These are phyloP conservation scores for Fallopia convolvulus DNA, from an alignment of 148 eudicot species.

Conservation along the genomic window DNA sequence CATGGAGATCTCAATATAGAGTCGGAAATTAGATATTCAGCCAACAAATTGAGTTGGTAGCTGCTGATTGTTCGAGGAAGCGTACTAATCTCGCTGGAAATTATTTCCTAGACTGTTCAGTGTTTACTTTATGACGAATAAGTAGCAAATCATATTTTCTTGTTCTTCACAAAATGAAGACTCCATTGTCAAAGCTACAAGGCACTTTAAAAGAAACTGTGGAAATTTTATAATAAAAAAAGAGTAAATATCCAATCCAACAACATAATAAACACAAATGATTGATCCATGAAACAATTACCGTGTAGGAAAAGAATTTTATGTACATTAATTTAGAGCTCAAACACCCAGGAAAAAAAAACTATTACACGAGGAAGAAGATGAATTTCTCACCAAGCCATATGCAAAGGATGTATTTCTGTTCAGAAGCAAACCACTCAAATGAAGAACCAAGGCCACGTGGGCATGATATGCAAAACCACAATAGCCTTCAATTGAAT, in stretches of 20 bases:
- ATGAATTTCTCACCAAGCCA: background rate
- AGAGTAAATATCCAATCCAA: background rate
- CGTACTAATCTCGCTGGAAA: no score
- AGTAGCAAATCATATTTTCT: no score
- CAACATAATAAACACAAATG: background rate
- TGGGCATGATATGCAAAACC: background rate
- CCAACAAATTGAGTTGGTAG: no score
- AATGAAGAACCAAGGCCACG: background rate
- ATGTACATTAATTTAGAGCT: background rate
- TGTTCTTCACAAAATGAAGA: no score
- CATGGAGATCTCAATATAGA: no score
- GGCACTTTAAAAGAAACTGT: background rate
- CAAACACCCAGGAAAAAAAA: background rate
- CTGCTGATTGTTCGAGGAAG: no score
- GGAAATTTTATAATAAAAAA: background rate
- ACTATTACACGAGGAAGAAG: background rate
- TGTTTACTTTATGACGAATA: no score
- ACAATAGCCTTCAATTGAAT: background rate
- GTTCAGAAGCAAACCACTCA: background rate
- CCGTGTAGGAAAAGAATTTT: background rate
- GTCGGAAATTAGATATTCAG: no score
- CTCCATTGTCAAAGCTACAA: no score
- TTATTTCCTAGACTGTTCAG: no score
- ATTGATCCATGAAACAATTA: background rate
- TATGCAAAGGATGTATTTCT: background rate